Evolutionary conservation across 2,329 filamentous ascomycete genomes (phyloP).

Genomic region (Lachnellula subtilissima): DNA sequence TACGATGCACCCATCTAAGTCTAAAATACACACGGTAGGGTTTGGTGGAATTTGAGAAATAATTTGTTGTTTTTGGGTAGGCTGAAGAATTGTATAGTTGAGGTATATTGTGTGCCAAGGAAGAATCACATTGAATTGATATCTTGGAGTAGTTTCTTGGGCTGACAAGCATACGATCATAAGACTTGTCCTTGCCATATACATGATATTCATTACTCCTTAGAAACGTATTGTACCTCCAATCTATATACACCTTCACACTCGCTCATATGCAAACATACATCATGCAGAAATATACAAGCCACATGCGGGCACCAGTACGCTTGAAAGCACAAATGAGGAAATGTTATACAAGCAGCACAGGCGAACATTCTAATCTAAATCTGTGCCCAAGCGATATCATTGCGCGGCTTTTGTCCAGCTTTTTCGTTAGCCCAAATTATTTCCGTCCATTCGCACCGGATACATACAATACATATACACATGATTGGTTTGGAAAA

Average conservation of each 20-base stretch:
- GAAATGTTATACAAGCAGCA: neutral
- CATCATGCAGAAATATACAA: neutral
- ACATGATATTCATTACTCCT: neutral
- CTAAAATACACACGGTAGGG: too few relatives aligned
- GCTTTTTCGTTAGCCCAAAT: neutral
- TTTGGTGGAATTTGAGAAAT: too few relatives aligned
- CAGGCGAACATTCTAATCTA: neutral
- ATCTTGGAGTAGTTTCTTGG: too few relatives aligned
- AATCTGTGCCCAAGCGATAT: neutral
- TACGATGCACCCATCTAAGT: too few relatives aligned
- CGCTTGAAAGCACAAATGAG: neutral
- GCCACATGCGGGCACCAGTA: neutral
- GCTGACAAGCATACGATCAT: neutral
- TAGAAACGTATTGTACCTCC: neutral
- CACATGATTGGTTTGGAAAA: neutral
- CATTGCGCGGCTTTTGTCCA: neutral
- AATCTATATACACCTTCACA: neutral
- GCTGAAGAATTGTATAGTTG: too few relatives aligned
- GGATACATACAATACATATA: neutral
- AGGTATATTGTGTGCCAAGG: too few relatives aligned
- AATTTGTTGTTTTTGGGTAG: too few relatives aligned
- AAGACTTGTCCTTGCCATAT: neutral
- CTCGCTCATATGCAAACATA: neutral
- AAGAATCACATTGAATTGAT: too few relatives aligned
- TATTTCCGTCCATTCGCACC: neutral